These are phyloP conservation scores for Carallia brachiata DNA, from an alignment of 345 rosid genomes.

Conservation along the genomic window DNA sequence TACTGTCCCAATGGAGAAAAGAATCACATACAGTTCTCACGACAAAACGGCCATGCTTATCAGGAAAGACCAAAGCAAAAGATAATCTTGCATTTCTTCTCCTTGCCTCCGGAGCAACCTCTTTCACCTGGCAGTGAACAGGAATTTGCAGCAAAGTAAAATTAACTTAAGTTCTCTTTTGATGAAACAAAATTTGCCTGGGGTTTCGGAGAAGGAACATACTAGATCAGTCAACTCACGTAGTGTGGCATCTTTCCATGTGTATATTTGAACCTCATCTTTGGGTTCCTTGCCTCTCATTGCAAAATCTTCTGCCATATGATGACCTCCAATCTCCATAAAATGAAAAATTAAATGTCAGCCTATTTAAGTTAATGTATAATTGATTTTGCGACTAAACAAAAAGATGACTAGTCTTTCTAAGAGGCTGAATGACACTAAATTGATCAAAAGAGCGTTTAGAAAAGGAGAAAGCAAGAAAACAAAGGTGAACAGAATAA, in stretches of 20 bases:
- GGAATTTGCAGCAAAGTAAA: background rate
- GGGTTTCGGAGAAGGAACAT: constrained; percentile 11
- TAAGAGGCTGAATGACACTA: too few relatives aligned
- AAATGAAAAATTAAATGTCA: constrained; percentile 1
- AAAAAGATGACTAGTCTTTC: background rate
- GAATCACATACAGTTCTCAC: constrained; percentile 53
- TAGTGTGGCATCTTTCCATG: constrained; percentile 95
- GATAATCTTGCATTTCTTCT: constrained; percentile 78
- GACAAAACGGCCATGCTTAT: constrained; percentile 68
- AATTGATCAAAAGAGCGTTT: too few relatives aligned
- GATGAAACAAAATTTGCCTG: too few relatives aligned
- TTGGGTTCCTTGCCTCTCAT: constrained; percentile 95
- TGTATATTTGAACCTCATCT: constrained; percentile 94
- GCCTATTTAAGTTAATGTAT: background rate
- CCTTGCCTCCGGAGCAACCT: constrained; percentile 87
- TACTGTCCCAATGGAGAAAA: background rate
- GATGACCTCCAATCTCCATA: constrained; percentile 76
- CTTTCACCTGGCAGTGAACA: constrained; percentile 58
- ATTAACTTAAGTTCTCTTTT: background rate
- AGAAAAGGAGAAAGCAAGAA: too few relatives aligned
- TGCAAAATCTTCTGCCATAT: constrained; percentile 75
- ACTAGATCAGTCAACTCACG: constrained; percentile 91
- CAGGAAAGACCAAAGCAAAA: constrained; percentile 95
- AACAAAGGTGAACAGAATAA: too few relatives aligned
- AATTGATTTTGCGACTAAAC: background rate